Evolutionary conservation across 169 alveolate genomes (phyloP).

Genomic region (Fabrea salina): DNA sequence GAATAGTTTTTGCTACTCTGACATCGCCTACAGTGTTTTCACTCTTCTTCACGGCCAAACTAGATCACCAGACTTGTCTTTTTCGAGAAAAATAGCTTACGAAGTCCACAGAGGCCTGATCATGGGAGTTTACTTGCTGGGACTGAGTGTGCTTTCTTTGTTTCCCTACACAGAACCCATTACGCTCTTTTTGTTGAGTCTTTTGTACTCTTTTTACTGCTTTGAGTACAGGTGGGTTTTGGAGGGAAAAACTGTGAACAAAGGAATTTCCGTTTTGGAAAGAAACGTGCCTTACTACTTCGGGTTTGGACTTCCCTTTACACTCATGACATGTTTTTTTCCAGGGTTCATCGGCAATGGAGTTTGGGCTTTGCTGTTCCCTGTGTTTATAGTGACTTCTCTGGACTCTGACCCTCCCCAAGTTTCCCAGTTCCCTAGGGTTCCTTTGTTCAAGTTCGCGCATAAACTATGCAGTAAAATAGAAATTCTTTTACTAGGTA

Average conservation of each 20-base stretch:
- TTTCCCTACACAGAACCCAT: background rate
- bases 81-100: constrained; percentile 3
- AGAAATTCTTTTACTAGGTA: background rate
- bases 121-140: background rate
- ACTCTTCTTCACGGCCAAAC: background rate
- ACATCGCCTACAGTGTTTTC: background rate
- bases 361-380: constrained; percentile 15
- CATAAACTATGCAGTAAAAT: background rate
- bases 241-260: constrained; percentile 5
- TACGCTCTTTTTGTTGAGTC: background rate
- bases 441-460: background rate
- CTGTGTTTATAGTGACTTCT: constrained; percentile 1
- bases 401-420: background rate
- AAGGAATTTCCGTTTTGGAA: background rate
- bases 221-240: constrained; percentile 18
- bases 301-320: constrained; percentile 19
- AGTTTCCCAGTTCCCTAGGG: background rate
- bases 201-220: constrained; percentile 17
- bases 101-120: constrained; percentile 13
- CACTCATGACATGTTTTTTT: background rate
- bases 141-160: background rate
- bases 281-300: background rate
- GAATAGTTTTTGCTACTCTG: constrained; percentile 7
- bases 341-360: constrained; percentile 29
- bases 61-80: background rate